Base-by-base conservation (phyloP, 2,329 filamentous ascomycete species). In the Zasmidium angulare region DNA sequence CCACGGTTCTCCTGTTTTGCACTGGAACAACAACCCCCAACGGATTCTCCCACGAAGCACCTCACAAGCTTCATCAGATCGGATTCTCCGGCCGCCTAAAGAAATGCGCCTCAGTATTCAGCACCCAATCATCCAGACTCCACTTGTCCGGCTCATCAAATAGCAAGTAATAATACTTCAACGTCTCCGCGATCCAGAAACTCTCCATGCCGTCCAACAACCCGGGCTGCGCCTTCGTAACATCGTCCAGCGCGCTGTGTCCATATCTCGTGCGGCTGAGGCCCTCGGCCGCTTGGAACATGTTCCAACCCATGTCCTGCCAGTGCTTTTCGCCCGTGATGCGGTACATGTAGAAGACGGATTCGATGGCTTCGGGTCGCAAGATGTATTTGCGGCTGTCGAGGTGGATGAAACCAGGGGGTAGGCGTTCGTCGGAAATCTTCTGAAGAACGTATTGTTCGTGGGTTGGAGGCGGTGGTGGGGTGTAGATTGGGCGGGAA, bases 151-250 rank as follows among this genome's bases (percentile, higher is more conserved):
- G 87, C 57, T 86, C 82, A 21, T 86, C 86, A 72, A 90, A 96
- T 52, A 96, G 81, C 58, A 96, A 75, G 73, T 91, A 96, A 66
- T 95, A 96, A 72, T 96, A 96, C 79, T 96, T 97, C 67, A 96
- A 79, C 46, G 91, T 96, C 81, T 96, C 92, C 2, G 89, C 89
- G 61, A 91, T 80, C 70, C 92, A 96, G 75, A 96, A 96, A 70
- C 89, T 93, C 78, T 96, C 89, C 89, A 93, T 93, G 66, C 81
- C 79, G 72, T 92, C 84, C 43, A 75, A 72, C 56, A 81, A 77
- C 10, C 68, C 68, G 0, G 80, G 60, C 19, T 55, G 31, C 0
- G 67, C 66, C 19, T 80, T 72, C 1, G 74, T 82, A 1, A 93
- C 88, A 69, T 90, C 84, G 50, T 80, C 75, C 56, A 95, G 84